Base-by-base conservation (phyloP, 192 early-diverging fungal genomes). In the Linnemannia schmuckeri region DNA sequence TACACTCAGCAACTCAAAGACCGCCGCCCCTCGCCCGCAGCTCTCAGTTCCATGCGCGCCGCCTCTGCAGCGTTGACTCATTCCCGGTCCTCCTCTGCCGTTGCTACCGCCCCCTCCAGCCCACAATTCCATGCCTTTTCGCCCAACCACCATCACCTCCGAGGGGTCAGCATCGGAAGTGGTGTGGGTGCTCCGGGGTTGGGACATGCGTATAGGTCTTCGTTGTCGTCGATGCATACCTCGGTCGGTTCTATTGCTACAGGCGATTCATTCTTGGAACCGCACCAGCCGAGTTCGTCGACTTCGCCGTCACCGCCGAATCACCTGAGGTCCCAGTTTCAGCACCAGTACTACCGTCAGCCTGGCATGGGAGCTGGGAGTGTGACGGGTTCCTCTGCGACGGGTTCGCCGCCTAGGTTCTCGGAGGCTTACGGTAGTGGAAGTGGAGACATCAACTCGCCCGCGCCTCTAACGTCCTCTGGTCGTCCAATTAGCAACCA, bases 261-360 rank as follows among this genome's bases (percentile, higher is more conserved):
- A 4, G 49, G 72, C 41, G 68, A 73, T 38, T 75, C 72, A 7
- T 78, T 78, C 49, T 33, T 83, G 61, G 82, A 78, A 44, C 71
- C 82, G 0, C 82, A 83, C 33, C 82, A 78, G 30, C 76, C 82
- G 15, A 24, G 24, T 30, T 61, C 57, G 0, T 61, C 57, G 57
- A 61, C n/a, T 12, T 61, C 57, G 57, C 15, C 44, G 44, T 78
- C 76, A 30, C 61, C 72, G 8, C 72, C 76, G 13, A 57, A 69
- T 63, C 70, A 37, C 24, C 52, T 76, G 22, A 75, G 47, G 22
- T 46, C 66, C 22, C 80, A 82, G 27, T 76, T 76, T 40, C 74
- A 82, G 69, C 80, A 82, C 40, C 80, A 76, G 80, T 76, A 82
- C 52, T 76, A 74, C 30, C 44, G 73, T 35, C 40, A 24, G 6